These are phyloP conservation scores for Gelatoporia subvermispora DNA, from an alignment of 768 basidiomycete species.

Conservation along the genomic window DNA sequence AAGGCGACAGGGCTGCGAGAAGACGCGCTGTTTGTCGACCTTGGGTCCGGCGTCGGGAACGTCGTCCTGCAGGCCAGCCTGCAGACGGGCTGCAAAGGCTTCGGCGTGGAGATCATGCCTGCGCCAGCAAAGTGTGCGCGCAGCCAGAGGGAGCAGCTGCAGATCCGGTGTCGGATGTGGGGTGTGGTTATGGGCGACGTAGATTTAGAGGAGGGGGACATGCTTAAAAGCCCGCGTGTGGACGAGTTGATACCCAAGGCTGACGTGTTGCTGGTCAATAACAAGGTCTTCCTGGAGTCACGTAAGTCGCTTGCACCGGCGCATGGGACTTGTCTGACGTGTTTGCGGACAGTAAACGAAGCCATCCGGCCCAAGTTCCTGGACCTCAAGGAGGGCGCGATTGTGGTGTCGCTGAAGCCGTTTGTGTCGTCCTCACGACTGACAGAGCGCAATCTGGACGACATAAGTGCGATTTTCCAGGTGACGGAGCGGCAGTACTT, in stretches of 20 bases:
- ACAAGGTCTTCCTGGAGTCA: slow-evolving; percentile 75
- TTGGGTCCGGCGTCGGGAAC: slow-evolving; percentile 60
- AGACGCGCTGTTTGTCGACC: slow-evolving; percentile 47
- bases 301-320: slow-evolving; percentile 44
- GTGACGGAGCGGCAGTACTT: slow-evolving; percentile 63
- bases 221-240: slow-evolving; percentile 65
- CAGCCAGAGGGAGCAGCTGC: slow-evolving; percentile 70
- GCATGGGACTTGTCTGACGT: background rate
- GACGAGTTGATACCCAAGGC: slow-evolving; percentile 70
- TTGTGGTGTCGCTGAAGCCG: slow-evolving; percentile 83
- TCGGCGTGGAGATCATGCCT: slow-evolving; percentile 69
- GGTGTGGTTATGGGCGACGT: slow-evolving; percentile 72
- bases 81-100: slow-evolving; percentile 45
- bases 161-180: slow-evolving; percentile 86
- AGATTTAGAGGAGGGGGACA: slow-evolving; percentile 81
- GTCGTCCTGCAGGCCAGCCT: slow-evolving; percentile 52
- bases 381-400: slow-evolving; percentile 90
- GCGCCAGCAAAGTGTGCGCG: slow-evolving; percentile 78
- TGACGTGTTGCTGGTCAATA: slow-evolving; percentile 89
- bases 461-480: slow-evolving; percentile 79
- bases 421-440: slow-evolving; percentile 74
- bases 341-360: slow-evolving; percentile 64
- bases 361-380: slow-evolving; percentile 84
- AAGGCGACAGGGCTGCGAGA: slow-evolving; percentile 44
- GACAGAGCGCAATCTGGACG: slow-evolving; percentile 79